These are phyloP conservation scores for Eucalyptus fibrosa DNA, from an alignment of 345 rosid species.

Conservation along the genomic window DNA sequence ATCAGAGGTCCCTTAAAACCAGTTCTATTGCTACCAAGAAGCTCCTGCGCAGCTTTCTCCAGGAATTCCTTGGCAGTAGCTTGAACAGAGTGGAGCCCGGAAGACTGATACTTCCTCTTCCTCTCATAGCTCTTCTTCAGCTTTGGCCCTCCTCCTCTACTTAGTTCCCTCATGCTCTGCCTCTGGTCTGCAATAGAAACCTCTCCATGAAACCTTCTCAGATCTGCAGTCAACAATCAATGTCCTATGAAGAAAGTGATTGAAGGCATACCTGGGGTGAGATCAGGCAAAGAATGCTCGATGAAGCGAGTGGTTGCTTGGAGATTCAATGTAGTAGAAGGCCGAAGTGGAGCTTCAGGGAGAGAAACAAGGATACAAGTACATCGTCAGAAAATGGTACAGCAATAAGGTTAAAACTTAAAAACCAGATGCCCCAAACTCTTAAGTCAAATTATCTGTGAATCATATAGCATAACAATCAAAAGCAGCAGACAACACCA, in stretches of 20 bases:
- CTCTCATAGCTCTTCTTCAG: conserved; percentile 29
- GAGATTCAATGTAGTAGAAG: conserved; percentile 63
- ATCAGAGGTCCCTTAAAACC: conserved; percentile 66
- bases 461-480: background rate
- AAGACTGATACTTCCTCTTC: conserved; percentile 73
- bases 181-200: conserved; percentile 46
- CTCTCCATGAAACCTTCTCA: background rate
- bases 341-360: conserved; percentile 58
- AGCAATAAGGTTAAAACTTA: background rate
- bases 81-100: conserved; percentile 46
- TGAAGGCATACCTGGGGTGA: conserved; percentile 47
- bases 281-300: conserved; percentile 81
- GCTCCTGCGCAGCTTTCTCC: conserved; percentile 80
- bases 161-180: conserved; percentile 48
- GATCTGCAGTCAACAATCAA: background rate
- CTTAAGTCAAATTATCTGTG: background rate
- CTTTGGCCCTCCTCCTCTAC: conserved; percentile 52
- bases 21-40: conserved; percentile 42
- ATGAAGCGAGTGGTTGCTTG: conserved; percentile 87
- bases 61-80: conserved; percentile 81
- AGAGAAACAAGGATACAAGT: background rate
- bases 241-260: background rate
- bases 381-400: background rate
- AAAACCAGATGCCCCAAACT: background rate
- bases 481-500: background rate